Base-by-base conservation (phyloP, 2,329 filamentous ascomycete genomes). In the Verticillium isaacii region DNA sequence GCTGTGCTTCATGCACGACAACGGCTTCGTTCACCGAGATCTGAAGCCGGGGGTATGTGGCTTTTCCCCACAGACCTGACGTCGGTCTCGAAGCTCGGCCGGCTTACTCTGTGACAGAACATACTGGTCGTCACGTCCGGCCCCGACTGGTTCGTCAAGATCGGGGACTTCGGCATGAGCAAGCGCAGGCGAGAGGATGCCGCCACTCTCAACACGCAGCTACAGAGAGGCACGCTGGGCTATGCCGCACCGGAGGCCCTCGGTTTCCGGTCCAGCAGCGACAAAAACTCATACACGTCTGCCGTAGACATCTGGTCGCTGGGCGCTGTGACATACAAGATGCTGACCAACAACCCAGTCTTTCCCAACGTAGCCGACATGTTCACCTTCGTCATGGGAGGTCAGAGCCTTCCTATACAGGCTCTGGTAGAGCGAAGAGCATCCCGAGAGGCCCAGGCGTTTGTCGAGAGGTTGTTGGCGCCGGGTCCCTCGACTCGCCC, bases 81-180 rank as follows among this genome's bases (percentile, higher is more conserved):
- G 15, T 37, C 45, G 32, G 32, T 2, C 14, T 37, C 36, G 29
- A 29, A 29, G 14, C 11, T 55, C 32, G 14, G n/a, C 15, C 29
- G 29, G 25, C 23, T 29, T n/a, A 29, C 52, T 15, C 14, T 32
- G 39, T 17, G 29, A 29, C 29, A 65, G 65, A 65, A 67, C 19
- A 66, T 67, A 15, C 39, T 68, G 19, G 65, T 66, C 9, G 64
- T 64, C 32, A 60, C 32, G 23, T 23, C 60, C 19, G 61, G 64
- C n/a, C 65, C 65, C 3, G 29, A 59, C 3, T 66, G 66, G 66
- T 65, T 57, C 36, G 63, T 69, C 11, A 68, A 69, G 59, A 34
- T 71, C 0, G 56, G 62, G 2, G 68, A 68, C 32, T 67, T 70
- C 19, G 69, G 69, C 23, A 64, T 69, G 19, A 70, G 65, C 66